phyloP scores from a whole-genome alignment of 75 land plant genomes.

The Selaginella moellendorffii region DNA sequence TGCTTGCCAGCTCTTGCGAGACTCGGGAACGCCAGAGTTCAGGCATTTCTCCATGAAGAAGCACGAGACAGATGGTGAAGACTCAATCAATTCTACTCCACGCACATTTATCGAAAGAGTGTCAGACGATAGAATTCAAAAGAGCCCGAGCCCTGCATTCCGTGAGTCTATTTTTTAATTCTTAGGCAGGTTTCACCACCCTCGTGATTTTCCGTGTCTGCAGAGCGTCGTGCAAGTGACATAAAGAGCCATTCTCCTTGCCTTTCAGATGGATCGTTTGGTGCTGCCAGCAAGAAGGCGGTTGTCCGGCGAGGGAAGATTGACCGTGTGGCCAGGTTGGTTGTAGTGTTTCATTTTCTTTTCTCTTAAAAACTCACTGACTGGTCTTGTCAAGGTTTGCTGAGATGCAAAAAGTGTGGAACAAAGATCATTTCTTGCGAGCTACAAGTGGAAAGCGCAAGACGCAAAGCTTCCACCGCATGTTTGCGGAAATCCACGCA shows the following conservation, averaged over 20 bases:
- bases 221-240: neutral
- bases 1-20: neutral
- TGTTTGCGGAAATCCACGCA: constrained; percentile 6
- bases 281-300: neutral
- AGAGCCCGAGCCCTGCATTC: neutral
- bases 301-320: constrained; percentile 11
- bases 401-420: constrained; percentile 20
- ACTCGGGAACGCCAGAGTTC: neutral
- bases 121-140: neutral
- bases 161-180: too few relatives aligned
- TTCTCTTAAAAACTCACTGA: neutral
- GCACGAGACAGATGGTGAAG: neutral
- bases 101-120: neutral
- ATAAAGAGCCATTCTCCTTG: neutral
- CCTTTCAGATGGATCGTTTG: neutral
- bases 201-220: too few relatives aligned
- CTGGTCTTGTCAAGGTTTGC: constrained; percentile 7
- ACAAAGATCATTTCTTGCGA: constrained; percentile 11
- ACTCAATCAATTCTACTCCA: neutral
- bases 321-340: constrained; percentile 16
- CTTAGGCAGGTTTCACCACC: too few relatives aligned
- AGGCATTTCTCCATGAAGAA: neutral
- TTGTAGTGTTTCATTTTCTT: neutral
- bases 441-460: constrained; percentile 14
- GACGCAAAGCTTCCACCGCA: constrained; percentile 13